Evolutionary conservation across 2,329 filamentous ascomycete genomes (phyloP), one percentile per base, ranked within the genome.

Genomic region (Fusarium metavorans): DNA sequence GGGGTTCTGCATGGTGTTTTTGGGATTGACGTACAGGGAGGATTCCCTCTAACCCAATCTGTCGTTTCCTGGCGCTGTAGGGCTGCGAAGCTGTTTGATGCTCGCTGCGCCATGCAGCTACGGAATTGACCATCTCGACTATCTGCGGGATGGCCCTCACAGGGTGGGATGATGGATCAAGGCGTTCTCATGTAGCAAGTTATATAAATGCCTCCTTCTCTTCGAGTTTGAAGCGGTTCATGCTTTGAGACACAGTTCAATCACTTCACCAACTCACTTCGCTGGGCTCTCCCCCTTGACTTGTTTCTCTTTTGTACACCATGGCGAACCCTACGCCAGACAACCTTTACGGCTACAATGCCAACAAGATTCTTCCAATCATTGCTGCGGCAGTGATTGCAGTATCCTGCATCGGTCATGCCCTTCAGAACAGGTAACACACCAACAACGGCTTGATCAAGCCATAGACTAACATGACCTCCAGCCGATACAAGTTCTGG

Each of bases 311-410:
- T 27, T 20, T 20, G 20, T 20, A 20, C 20, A 64, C 9, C 30
- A 75, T 75, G 73, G 70, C 70, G 18, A 68, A 67, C 13, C 66
- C 70, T 5, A 77, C 73, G 9, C 62, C 56, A 3, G 76, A 77
- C 16, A 78, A 78, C 14, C 66, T 78, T 8, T 78, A 76, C 27
- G 74, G 74, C 62, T 78, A 78, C 10, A 41, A 78, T 70, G 76
- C 76, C 72, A 78, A 78, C 39, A 67, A 77, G 34, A 64, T 77
- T 6, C 71, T 78, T 2, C 76, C 76, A 2, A 70, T 72, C 48
- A 25, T 78, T 20, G 69, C 75, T 13, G 65, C 74, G 7, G 73
- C 68, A n/a, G 54, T 78, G 35, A 64, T 77, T 32, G 66, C 64
- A 2, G 34, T 78, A 54, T 78, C 76, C 1, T 50, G 67, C 2